Evolutionary conservation across 805 yeast species (phyloP).

Genomic region (Candida yuanshanica): DNA sequence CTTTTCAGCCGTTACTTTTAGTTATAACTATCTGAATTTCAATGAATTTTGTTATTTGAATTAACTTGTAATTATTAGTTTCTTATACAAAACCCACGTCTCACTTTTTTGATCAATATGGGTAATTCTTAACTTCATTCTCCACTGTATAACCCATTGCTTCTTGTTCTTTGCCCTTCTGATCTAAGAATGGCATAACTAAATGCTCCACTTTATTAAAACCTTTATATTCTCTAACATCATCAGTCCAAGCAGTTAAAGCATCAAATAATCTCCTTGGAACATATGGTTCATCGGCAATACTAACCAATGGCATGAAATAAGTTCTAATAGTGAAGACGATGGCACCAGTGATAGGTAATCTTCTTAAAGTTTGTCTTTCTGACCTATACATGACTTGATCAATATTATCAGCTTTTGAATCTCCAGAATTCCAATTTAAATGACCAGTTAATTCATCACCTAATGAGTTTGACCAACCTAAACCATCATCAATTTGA

Average conservation of each 20-base stretch:
- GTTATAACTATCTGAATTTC: no score
- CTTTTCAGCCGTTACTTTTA: no score
- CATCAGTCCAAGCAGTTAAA: slow-evolving; percentile 52
- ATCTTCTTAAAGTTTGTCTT: slow-evolving; percentile 55
- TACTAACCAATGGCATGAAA: slow-evolving; percentile 47
- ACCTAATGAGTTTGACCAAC: slow-evolving; percentile 64
- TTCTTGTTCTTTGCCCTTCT: slow-evolving; percentile 33
- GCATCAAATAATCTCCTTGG: slow-evolving; percentile 58
- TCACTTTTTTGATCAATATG: neutral
- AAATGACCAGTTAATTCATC: slow-evolving; percentile 44
- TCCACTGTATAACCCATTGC: slow-evolving; percentile 17
- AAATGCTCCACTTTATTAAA: slow-evolving; percentile 46
- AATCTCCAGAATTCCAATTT: slow-evolving; percentile 60
- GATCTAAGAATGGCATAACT: slow-evolving; percentile 47
- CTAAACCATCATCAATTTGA: slow-evolving; percentile 56
- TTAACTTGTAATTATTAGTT: neutral
- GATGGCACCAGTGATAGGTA: slow-evolving; percentile 53
- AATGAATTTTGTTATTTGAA: neutral
- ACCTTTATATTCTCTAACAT: slow-evolving; percentile 59
- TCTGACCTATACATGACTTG: slow-evolving; percentile 56
- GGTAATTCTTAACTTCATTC: slow-evolving; percentile 14
- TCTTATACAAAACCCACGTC: neutral
- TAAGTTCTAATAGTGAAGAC: slow-evolving; percentile 61
- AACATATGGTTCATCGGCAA: slow-evolving; percentile 54
- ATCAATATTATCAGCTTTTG: slow-evolving; percentile 37